Conservation (phyloP, 73 alveolate genomes). For the Uronychia setigera region DNA sequence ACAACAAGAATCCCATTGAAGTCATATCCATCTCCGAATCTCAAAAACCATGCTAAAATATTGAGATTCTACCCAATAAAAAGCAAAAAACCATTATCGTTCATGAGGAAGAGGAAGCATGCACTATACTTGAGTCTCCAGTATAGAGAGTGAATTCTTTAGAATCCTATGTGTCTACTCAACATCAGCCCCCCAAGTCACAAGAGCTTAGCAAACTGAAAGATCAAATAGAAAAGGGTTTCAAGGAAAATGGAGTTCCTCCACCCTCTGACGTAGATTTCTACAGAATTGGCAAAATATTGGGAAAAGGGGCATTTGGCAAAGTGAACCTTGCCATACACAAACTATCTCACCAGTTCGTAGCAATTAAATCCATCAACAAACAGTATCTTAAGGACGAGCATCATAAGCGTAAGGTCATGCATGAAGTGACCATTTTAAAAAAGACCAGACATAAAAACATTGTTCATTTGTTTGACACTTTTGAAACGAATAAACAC, state of each 20-base stretch:
- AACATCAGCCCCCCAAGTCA: neutral
- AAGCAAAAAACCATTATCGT: neutral
- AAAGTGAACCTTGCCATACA: constrained; percentile 37
- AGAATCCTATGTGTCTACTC: neutral
- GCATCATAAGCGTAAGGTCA: neutral
- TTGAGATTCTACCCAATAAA: neutral
- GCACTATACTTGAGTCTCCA: neutral
- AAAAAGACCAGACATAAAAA: neutral
- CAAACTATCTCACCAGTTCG: constrained; percentile 11
- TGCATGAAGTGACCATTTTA: constrained; percentile 1
- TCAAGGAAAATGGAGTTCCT: constrained; percentile 8
- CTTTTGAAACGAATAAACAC: constrained; percentile 6
- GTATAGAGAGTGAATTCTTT: neutral
- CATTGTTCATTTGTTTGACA: constrained; percentile 6
- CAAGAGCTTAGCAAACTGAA: neutral
- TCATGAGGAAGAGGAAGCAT: neutral
- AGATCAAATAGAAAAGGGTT: constrained; percentile 4
- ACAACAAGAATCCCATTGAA: too few relatives aligned
- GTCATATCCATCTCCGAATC: too few relatives aligned
- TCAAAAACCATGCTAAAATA: too few relatives aligned
- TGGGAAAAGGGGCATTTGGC: constrained; percentile 36
- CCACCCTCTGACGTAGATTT: constrained; percentile 14
- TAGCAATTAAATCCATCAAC: constrained; percentile 31
- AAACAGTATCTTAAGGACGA: constrained; percentile 10
- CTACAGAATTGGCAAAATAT: constrained; percentile 21